Conservation (phyloP, 495 filamentous ascomycete species). For the Geoglossum glabrum region DNA sequence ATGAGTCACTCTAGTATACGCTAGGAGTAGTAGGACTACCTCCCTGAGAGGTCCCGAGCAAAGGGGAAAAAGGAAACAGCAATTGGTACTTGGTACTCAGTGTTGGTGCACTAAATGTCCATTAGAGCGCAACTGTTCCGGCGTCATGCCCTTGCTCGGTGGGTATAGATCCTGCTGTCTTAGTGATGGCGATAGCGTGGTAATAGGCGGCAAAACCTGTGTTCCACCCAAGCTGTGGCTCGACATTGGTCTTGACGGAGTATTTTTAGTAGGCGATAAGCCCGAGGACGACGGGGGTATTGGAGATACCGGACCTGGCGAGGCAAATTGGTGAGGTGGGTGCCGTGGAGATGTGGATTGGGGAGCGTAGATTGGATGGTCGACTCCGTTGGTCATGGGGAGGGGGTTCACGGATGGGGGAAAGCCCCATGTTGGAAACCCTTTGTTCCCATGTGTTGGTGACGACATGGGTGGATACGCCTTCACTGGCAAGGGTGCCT, state of each 20-base stretch:
- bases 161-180: not conserved
- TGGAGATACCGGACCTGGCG: not conserved
- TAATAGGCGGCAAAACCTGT: constrained; percentile 28
- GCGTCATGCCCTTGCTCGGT: not conserved
- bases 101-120: not conserved
- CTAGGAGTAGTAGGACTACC: not conserved
- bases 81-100: too few relatives aligned
- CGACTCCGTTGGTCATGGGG: not conserved
- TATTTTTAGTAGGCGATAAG: constrained; percentile 60
- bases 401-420: not conserved
- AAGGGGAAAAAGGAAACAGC: too few relatives aligned
- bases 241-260: constrained; percentile 29
- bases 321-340: not conserved
- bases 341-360: constrained; percentile 3
- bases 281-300: constrained; percentile 32
- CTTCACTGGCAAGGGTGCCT: not conserved
- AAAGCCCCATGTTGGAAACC: not conserved
- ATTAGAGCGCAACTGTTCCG: not conserved
- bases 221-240: constrained; percentile 25
- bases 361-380: not conserved
- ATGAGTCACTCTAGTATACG: not conserved
- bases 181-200: constrained; percentile 25
- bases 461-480: not conserved
- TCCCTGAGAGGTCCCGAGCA: too few relatives aligned
- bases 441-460: constrained; percentile 1